phyloP scores from a whole-genome alignment of 176 grass and related monocot genomes.

The Carex kokanica region DNA sequence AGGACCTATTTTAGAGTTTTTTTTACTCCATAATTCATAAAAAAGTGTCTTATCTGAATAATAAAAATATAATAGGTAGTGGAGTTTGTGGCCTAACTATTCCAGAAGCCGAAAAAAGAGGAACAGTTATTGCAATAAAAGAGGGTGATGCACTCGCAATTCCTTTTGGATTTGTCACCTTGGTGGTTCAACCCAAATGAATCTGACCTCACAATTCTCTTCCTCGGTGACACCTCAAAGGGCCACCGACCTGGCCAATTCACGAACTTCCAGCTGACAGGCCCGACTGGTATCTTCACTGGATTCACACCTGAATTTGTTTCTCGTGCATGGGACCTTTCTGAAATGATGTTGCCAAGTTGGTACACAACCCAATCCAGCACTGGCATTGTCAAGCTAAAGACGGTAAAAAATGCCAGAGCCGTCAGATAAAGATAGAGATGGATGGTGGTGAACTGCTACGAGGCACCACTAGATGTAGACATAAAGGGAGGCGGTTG shows the following conservation, averaged over 20 bases:
- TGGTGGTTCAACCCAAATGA: constrained; percentile 80
- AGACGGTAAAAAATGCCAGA: constrained; percentile 37
- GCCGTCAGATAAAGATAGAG: constrained; percentile 28
- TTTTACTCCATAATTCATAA: not conserved
- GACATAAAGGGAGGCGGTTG: constrained; percentile 71
- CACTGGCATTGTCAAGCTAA: constrained; percentile 50
- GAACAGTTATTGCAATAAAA: constrained; percentile 68
- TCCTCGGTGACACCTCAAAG: constrained; percentile 86
- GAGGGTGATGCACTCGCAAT: constrained; percentile 69
- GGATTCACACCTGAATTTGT: constrained; percentile 74
- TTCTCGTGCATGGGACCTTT: constrained; percentile 65
- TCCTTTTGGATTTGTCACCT: constrained; percentile 69
- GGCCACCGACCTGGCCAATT: constrained; percentile 67
- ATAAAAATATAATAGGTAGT: not conserved
- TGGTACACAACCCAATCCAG: constrained; percentile 50
- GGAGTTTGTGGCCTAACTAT: not conserved
- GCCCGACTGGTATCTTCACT: constrained; percentile 71
- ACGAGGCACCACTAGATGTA: constrained; percentile 60
- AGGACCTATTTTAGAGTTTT: not conserved
- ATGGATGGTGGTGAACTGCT: constrained; percentile 66
- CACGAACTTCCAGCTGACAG: constrained; percentile 69
- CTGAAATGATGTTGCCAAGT: constrained; percentile 45
- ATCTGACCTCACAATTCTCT: constrained; percentile 53
- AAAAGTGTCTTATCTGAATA: not conserved
- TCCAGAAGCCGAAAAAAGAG: constrained; percentile 38